phyloP scores from a whole-genome alignment of 768 basidiomycete species.

The Butyriboletus loyo region DNA sequence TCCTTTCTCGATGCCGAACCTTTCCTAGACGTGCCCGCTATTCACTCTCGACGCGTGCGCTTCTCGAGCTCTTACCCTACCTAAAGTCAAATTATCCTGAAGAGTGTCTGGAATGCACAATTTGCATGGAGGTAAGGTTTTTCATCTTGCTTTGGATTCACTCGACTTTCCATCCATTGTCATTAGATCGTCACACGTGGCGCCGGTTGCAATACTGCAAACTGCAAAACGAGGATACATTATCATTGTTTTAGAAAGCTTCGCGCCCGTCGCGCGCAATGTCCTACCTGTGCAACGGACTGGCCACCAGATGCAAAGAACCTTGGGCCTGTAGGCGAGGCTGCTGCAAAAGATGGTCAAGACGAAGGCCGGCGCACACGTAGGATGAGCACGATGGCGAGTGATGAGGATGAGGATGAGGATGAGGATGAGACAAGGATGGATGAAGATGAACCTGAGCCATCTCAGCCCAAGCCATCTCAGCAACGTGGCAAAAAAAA shows the following conservation, averaged over 20 bases:
- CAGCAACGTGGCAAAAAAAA: conserved; percentile 30
- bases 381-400: conserved; percentile 34
- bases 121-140: conserved; percentile 61
- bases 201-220: conserved; percentile 53
- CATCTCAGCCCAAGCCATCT: conserved; percentile 30
- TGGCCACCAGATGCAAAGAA: conserved; percentile 59
- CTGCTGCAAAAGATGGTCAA: conserved; percentile 60
- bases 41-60: conserved; percentile 69
- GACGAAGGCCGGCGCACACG: conserved; percentile 40
- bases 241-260: conserved; percentile 58
- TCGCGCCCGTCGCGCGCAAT: conserved; percentile 42
- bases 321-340: conserved; percentile 64
- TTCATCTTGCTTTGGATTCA: not conserved
- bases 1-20: not conserved
- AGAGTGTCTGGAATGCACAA: conserved; percentile 67
- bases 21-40: conserved; percentile 60
- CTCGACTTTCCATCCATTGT: not conserved
- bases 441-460: conserved; percentile 32
- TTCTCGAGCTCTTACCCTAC: conserved; percentile 72
- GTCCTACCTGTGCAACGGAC: conserved; percentile 53
- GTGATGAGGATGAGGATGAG: conserved; percentile 43
- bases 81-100: conserved; percentile 71
- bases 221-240: conserved; percentile 67
- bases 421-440: conserved; percentile 41
- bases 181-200: conserved; percentile 69